phyloP scores from a whole-genome alignment of 2,329 filamentous ascomycete genomes.

The Ascochyta fabae region DNA sequence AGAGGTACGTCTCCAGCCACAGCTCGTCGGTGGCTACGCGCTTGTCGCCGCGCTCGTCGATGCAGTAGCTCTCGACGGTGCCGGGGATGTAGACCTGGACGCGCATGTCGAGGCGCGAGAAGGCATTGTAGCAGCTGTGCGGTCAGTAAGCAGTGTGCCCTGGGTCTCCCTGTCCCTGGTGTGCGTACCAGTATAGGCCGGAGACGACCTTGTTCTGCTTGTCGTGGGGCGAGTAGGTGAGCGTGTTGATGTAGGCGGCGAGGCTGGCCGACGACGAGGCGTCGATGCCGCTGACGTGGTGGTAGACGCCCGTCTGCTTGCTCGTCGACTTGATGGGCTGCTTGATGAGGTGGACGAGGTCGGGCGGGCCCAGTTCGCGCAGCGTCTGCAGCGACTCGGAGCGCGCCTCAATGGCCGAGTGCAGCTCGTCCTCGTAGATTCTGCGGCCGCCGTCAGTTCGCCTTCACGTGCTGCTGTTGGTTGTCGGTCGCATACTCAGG shows the following conservation, averaged over 20 bases:
- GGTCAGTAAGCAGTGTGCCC: slow-evolving; percentile 33
- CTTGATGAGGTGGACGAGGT: slow-evolving; percentile 94
- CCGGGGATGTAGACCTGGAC: slow-evolving; percentile 97
- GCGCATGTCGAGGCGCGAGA: slow-evolving; percentile 96
- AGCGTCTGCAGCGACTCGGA: slow-evolving; percentile 86
- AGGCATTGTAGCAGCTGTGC: slow-evolving; percentile 92
- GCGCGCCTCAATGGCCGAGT: slow-evolving; percentile 89
- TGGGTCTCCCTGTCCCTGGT: too few species aligned
- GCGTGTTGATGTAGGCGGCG: slow-evolving; percentile 96
- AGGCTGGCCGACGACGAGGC: slow-evolving; percentile 96
- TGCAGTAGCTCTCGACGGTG: slow-evolving; percentile 94
- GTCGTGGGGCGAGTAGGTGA: slow-evolving; percentile 87
- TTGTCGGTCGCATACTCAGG: slow-evolving; percentile 48
- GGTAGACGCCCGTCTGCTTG: slow-evolving; percentile 83
- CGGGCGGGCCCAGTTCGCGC: slow-evolving; percentile 92
- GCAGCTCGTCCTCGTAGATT: slow-evolving; percentile 90
- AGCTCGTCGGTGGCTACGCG: slow-evolving; percentile 89
- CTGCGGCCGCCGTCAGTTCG: slow-evolving; percentile 56
- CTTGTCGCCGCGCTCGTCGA: slow-evolving; percentile 96
- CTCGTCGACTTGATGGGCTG: slow-evolving; percentile 65
- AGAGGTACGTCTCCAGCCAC: slow-evolving; percentile 97
- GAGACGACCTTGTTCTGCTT: slow-evolving; percentile 89
- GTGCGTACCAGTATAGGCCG: slow-evolving; percentile 84
- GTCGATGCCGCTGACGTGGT: slow-evolving; percentile 96
- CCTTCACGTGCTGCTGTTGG: not conserved